Conservation (phyloP, 2,329 filamentous ascomycete genomes). For the Sclerotinia subarctica region DNA sequence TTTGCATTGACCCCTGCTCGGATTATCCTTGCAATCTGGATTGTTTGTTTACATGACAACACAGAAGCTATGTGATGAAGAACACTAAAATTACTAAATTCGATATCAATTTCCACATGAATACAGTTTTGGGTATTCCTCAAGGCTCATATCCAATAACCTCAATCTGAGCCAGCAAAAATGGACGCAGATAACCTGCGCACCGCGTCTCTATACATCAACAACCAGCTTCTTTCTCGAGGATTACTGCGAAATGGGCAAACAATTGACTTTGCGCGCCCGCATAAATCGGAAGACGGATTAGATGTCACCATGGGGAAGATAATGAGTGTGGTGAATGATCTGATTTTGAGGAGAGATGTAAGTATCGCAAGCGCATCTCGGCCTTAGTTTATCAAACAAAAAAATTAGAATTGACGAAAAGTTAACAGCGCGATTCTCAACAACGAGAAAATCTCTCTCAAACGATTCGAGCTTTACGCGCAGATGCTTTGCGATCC, state of each 20-base stretch:
- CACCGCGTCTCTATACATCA: constrained; percentile 68
- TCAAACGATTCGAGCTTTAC: constrained; percentile 70
- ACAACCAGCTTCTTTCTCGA: constrained; percentile 66
- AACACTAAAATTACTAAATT: background rate
- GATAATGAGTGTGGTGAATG: constrained; percentile 91
- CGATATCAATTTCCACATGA: constrained; percentile 9
- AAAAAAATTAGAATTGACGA: constrained; percentile 10
- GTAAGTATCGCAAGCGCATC: constrained; percentile 49
- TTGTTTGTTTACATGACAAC: constrained; percentile 22
- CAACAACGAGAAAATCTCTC: constrained; percentile 83
- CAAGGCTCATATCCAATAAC: background rate
- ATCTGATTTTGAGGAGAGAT: constrained; percentile 85
- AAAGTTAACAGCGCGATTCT: constrained; percentile 67
- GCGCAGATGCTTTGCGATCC: constrained; percentile 71
- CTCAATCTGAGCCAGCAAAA: background rate
- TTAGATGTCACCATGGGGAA: constrained; percentile 71
- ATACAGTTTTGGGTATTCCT: background rate
- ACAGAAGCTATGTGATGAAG: constrained; percentile 18
- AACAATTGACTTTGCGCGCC: constrained; percentile 77
- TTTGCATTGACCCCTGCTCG: background rate
- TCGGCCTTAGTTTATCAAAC: background rate
- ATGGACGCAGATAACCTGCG: constrained; percentile 54
- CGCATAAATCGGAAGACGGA: constrained; percentile 60
- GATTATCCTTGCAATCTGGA: background rate
- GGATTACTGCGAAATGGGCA: constrained; percentile 66